Percentiles rank a stretch among this genome's conserved stretches.
phyloP scores from a whole-genome alignment of 805 yeast genomes.

The Yarrowia yakushimensis region DNA sequence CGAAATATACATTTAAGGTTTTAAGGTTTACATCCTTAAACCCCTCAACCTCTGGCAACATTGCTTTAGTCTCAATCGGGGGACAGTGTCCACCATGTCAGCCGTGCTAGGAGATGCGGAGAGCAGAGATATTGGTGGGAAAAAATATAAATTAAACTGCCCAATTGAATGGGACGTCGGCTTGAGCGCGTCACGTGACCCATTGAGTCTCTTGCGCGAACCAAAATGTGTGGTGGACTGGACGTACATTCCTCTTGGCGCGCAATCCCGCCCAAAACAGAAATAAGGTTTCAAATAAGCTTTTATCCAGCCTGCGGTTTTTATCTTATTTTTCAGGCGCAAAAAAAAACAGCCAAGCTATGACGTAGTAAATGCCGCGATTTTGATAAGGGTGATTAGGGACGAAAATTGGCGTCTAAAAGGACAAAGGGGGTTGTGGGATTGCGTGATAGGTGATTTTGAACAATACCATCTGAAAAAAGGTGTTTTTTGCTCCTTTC shows the following conservation, averaged over 20 bases:
- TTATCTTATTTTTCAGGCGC: too few species aligned
- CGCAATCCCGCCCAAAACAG: constrained; percentile 4
- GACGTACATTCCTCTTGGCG: neutral
- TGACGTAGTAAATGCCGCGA: constrained; percentile 20
- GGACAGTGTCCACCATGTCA: neutral
- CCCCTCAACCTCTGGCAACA: neutral
- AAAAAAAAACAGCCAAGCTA: constrained; percentile 18
- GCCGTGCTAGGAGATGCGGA: neutral
- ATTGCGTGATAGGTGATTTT: too few species aligned
- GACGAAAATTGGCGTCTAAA: too few species aligned
- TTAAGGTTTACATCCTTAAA: neutral
- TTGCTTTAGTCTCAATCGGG: constrained; percentile 1
- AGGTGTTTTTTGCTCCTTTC: too few species aligned
- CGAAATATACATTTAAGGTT: neutral
- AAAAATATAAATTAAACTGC: too few species aligned
- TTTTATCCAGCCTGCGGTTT: too few species aligned
- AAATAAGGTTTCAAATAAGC: neutral
- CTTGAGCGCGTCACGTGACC: neutral
- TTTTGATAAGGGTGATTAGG: too few species aligned
- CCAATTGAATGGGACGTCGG: too few species aligned
- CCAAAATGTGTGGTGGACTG: too few species aligned
- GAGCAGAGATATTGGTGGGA: neutral
- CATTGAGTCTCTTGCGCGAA: neutral
- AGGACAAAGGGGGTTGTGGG: too few species aligned
- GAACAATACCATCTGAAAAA: too few species aligned